These are phyloP conservation scores for Rhodotorula sp. DNA, from an alignment of 1,284 basidiomycete genomes.

Conservation along the genomic window DNA sequence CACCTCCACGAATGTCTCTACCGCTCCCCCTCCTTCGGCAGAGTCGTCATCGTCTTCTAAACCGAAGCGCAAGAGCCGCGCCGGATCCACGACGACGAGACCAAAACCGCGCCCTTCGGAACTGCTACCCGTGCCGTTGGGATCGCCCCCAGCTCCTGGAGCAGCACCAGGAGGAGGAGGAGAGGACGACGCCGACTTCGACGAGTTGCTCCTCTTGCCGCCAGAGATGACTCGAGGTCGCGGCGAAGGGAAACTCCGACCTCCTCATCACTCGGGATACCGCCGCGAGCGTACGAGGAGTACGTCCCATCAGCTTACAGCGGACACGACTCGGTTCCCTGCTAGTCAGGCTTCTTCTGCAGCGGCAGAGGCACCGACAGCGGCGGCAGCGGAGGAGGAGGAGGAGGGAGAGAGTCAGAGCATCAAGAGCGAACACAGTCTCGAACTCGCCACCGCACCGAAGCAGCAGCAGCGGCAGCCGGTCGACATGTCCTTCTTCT, in stretches of 20 bases:
- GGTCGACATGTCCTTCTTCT: not conserved
- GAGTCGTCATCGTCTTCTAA: not conserved
- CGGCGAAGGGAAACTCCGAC: conserved; percentile 24
- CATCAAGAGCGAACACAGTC: not conserved
- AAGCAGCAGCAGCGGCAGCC: not conserved
- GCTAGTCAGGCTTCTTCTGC: not conserved
- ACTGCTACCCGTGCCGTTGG: conserved; percentile 1
- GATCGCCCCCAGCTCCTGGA: not conserved
- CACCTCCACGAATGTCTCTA: not conserved
- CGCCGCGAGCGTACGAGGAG: not conserved
- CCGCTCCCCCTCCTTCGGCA: not conserved
- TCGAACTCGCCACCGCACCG: not conserved
- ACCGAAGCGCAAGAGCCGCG: not conserved
- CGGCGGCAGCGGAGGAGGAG: too few relatives aligned
- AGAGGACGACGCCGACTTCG: not conserved
- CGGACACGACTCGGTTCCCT: not conserved
- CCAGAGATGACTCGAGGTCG: conserved; percentile 16
- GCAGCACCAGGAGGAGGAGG: not conserved
- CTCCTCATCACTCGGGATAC: not conserved
- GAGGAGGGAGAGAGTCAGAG: not conserved
- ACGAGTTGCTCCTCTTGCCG: conserved; percentile 17
- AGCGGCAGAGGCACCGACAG: too few relatives aligned
- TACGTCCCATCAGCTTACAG: not conserved
- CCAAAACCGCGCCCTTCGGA: conserved; percentile 8
- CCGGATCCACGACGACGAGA: too few relatives aligned